A percentile compares a stretch with the other conserved stretches of the same genome.
Conservation (phyloP, 805 yeast genomes). For the Ogataea trehaloabstinens region DNA sequence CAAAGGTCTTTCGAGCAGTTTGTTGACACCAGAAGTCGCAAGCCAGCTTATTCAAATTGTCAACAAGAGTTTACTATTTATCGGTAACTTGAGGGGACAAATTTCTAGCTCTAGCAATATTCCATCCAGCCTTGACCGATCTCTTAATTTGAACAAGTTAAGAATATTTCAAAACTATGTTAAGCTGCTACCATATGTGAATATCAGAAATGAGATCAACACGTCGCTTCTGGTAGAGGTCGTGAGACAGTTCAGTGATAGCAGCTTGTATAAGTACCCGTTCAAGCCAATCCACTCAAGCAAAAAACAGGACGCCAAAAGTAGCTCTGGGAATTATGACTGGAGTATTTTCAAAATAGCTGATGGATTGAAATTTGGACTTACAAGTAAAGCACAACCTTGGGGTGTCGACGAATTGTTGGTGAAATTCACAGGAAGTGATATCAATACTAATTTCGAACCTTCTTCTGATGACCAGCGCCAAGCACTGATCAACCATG, state of each 20-base stretch:
- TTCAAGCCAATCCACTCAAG: constrained; percentile 7
- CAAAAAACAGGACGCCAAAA: constrained; percentile 13
- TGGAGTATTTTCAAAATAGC: constrained; percentile 33
- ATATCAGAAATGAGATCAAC: constrained; percentile 31
- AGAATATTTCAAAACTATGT: constrained; percentile 31
- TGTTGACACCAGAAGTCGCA: constrained; percentile 33
- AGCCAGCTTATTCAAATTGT: constrained; percentile 31
- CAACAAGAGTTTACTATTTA: constrained; percentile 30
- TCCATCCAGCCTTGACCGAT: constrained; percentile 20
- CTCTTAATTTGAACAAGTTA: constrained; percentile 29
- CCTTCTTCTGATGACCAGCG: not conserved
- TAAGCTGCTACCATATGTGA: constrained; percentile 33
- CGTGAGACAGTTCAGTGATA: constrained; percentile 32
- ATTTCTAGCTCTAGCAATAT: constrained; percentile 9
- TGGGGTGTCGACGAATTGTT: constrained; percentile 32
- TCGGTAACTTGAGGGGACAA: constrained; percentile 25
- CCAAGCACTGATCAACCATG: not conserved
- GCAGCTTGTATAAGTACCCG: constrained; percentile 16
- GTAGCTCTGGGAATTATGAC: constrained; percentile 13
- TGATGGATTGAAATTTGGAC: constrained; percentile 41
- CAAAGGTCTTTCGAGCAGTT: constrained; percentile 7
- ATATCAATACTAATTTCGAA: not conserved
- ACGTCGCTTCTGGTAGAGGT: constrained; percentile 31
- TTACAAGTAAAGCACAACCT: constrained; percentile 39
- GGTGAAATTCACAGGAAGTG: constrained; percentile 22